Evolutionary conservation across 805 yeast genomes (phyloP).

Genomic region (Debaryomyces hansenii): DNA sequence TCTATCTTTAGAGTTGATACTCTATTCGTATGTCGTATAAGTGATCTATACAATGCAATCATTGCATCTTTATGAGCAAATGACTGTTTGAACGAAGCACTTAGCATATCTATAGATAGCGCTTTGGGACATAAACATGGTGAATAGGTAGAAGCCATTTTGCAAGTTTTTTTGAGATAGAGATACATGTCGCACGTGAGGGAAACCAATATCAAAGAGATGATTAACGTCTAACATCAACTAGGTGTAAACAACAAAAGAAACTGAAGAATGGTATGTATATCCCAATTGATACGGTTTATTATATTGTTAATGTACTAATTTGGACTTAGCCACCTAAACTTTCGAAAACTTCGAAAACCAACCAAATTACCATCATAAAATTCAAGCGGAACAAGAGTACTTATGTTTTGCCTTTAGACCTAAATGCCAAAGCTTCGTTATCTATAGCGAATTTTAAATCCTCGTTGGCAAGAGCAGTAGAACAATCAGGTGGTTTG

Average conservation of each 20-base stretch:
- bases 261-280: background rate
- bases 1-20: background rate
- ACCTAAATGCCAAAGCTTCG: slow-evolving; percentile 14
- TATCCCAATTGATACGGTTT: too few relatives aligned
- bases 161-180: too few relatives aligned
- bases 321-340: slow-evolving; percentile 23
- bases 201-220: too few relatives aligned
- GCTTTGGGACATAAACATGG: too few relatives aligned
- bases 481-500: slow-evolving; percentile 52
- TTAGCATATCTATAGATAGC: background rate
- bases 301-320: slow-evolving; percentile 1
- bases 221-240: too few relatives aligned
- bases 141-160: too few relatives aligned
- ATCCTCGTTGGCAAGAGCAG: slow-evolving; percentile 31
- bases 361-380: slow-evolving; percentile 21
- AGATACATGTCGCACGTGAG: too few relatives aligned
- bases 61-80: slow-evolving; percentile 6
- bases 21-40: slow-evolving; percentile 4
- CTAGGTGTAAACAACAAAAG: slow-evolving; percentile 2
- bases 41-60: slow-evolving; percentile 7
- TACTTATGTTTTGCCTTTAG: slow-evolving; percentile 31
- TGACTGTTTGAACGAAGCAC: background rate
- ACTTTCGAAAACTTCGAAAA: slow-evolving; percentile 7
- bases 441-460: slow-evolving; percentile 19
- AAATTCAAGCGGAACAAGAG: slow-evolving; percentile 35